Percentiles rank a stretch among this genome's conserved stretches.
These are phyloP conservation scores for Salix purpurea DNA, from an alignment of 345 rosid species.

Conservation along the genomic window DNA sequence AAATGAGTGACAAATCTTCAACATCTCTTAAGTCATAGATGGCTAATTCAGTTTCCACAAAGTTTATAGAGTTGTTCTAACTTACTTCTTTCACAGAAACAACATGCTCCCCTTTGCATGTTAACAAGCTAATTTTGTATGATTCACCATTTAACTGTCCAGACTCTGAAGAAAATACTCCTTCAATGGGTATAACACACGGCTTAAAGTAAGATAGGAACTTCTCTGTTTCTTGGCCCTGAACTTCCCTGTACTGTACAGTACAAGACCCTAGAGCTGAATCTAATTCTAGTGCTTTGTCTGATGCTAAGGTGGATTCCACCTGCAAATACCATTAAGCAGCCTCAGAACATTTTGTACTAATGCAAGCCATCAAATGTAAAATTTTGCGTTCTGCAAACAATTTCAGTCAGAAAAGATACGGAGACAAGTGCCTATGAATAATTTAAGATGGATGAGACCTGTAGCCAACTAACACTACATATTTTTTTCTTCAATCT, in stretches of 20 bases:
- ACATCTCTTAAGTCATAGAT: background rate
- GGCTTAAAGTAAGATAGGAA: slow-evolving; percentile 83
- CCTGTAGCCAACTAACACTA: background rate
- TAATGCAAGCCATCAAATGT: slow-evolving; percentile 3
- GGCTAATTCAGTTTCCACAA: background rate
- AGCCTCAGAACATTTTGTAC: slow-evolving; percentile 7
- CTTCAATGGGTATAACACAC: slow-evolving; percentile 76
- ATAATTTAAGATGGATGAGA: background rate
- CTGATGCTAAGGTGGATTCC: slow-evolving; percentile 61
- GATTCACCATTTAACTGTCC: slow-evolving; percentile 30
- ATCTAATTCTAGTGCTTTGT: slow-evolving; percentile 76
- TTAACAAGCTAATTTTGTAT: slow-evolving; percentile 47
- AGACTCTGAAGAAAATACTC: slow-evolving; percentile 42
- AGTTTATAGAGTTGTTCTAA: slow-evolving; percentile 5
- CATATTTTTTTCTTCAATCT: background rate
- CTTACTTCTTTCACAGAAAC: slow-evolving; percentile 83
- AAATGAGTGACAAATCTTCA: background rate
- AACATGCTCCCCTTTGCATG: slow-evolving; percentile 78
- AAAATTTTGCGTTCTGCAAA: background rate
- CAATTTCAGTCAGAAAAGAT: background rate
- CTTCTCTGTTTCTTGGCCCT: slow-evolving; percentile 76
- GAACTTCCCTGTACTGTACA: slow-evolving; percentile 83
- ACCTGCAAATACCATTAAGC: slow-evolving; percentile 39
- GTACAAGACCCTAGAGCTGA: slow-evolving; percentile 69
- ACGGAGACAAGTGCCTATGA: background rate